Conservation (phyloP, 2,329 filamentous ascomycete species). For the Polychaeton citri region DNA sequence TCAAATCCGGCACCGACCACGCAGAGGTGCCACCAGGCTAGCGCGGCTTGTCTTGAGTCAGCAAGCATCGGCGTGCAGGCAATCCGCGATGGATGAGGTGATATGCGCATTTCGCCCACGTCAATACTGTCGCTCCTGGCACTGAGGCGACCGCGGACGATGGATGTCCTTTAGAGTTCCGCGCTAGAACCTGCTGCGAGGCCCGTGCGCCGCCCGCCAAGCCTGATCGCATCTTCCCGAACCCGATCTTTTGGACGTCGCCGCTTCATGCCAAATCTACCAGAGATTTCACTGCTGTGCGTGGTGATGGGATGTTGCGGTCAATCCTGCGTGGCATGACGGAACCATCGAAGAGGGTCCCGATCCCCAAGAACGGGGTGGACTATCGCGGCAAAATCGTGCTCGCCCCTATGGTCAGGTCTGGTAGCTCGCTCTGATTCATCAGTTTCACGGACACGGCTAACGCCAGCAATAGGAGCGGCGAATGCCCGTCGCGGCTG, state of each 20-base stretch:
- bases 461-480: constrained; percentile 43
- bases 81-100: no score
- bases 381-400: constrained; percentile 92
- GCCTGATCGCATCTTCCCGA: neutral
- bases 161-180: neutral
- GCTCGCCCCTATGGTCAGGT: constrained; percentile 78
- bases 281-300: no score
- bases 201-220: neutral
- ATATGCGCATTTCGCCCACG: no score
- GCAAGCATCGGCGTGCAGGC: no score
- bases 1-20: no score
- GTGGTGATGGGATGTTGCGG: constrained; percentile 26
- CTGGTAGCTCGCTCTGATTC: neutral
- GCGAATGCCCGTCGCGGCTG: constrained; percentile 81
- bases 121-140: no score
- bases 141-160: neutral
- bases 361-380: constrained; percentile 76
- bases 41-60: no score
- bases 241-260: neutral
- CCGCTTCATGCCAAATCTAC: neutral
- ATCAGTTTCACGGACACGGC: constrained; percentile 16
- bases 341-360: constrained; percentile 44
- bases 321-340: constrained; percentile 21
- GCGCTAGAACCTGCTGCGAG: neutral
- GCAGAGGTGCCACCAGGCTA: no score